Base-by-base conservation (phyloP, 2,329 filamentous ascomycete species). In the Bipolaris oryzae region DNA sequence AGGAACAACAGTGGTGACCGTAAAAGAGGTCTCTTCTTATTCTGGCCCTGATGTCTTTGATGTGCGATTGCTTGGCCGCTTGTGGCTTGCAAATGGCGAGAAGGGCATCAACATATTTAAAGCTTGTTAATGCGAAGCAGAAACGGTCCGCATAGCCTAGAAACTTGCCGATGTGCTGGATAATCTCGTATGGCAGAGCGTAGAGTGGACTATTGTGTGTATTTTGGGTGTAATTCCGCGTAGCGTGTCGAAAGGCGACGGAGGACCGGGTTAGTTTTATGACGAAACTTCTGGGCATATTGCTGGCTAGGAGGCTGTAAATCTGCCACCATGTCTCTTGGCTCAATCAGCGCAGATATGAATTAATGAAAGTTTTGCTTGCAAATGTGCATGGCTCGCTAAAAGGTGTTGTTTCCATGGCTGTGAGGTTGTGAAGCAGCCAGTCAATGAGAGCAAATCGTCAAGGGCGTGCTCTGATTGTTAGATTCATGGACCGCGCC, bases 101-200 rank as follows among this genome's bases (percentile, higher is more conserved):
- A 7, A 52, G n/a, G n/a, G 41, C 42, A 21, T 50, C 13, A 31
- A 13, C 5, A 20, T 47, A 44, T 33, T 50, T 54, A 13, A 41
- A 31, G 10, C 21, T 43, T 13, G 52, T 50, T 20, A 50, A 9
- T 20, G 31, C 45, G 38, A 54, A 38, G 33, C 52, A 54, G 23
- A 11, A 18, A 16, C 21, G 43, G 31, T 54, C 45, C n/a, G 7
- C 18, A 16, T 54, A 34, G 21, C 35, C 21, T 28, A 54, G 33
- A 7, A 43, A 49, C 15, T 10, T 23, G 11, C 44, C 38, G n/a
- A 54, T 49, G 13, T 21, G 31, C 10, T 43, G 37, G 10, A 50
- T 6, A 33, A 50, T 16, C 18, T 50, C 52, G n/a, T 37, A 42
- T 18, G 52, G 45, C 11, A 50, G 13, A 31, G 38, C 6, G 45